Evolutionary conservation across 169 alveolate species (phyloP), one percentile per base, ranked within the genome.

Genomic region (Plasmodium gallinaceum): DNA sequence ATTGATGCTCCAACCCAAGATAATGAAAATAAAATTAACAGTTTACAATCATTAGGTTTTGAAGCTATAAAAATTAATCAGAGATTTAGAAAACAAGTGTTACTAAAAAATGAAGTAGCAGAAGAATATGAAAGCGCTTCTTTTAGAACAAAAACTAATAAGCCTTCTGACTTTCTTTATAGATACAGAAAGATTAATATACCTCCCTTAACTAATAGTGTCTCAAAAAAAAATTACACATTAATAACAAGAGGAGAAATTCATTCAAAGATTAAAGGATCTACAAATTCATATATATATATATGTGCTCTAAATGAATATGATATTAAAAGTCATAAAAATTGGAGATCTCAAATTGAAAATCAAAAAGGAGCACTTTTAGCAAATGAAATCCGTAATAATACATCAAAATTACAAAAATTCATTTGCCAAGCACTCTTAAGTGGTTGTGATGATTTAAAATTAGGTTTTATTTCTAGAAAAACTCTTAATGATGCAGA

Each of bases 1-100:
- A 93, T 95, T 8, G 98, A 96, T 60, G 98, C 98, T 20, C 98
- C 98, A 16, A 88, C 94, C 61, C 98, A 95, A 48, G 98, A 96
- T 66, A 94, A 95, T 43, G 97, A 95, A 83, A 96, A 95, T 71
- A 96, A 96, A 86, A 93, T 96, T 16, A 96, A 96, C 80, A 88
- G 98, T 45, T 97, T 98, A 6, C 97, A 96, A 24, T 92, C 96
- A 0, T 95, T 96, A 12, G 97, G 98, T 39, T 88, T 93, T 32
- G 98, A 96, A 88, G 98, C 98, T 43, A 93, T 96, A 26, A 96
- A 94, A 78, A 94, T 96, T 68, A 96, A 96, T 86, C 98, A 96
- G 72, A 93, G 96, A 76, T 74, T 95, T 24, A 78, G 97, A 32
- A 98, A 96, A 68, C 97, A 96, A 60, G 96, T 96, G 7, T 92